Base-by-base conservation (phyloP, 75 land plant species). In the Sequoia sempervirens region DNA sequence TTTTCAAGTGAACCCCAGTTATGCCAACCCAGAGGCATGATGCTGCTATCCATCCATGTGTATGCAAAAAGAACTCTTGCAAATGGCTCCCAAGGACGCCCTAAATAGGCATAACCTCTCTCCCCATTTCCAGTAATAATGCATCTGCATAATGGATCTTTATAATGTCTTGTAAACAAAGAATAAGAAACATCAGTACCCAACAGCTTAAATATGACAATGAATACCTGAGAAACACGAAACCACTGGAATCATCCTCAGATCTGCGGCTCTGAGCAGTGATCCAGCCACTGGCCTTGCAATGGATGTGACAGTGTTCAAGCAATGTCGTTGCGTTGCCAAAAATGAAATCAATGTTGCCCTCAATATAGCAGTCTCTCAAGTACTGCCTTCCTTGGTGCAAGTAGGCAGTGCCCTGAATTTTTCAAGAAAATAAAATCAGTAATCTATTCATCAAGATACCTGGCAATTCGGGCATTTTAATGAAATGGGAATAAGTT, bases 21-120 rank as follows among this genome's bases (percentile, higher is more conserved):
- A 75, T 86, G 70, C 87, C 87, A 86, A 52, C 87, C 87, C 36
- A 46, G 54, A 18, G 87, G 87, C 72, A 2, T 84, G 28, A 86
- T 86, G 85, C 87, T 83, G 5, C 52, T 38, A 61, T 86, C 87
- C 87, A 86, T 86, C 87, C 87, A 86, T 10, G 87, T 86, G 68
- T 83, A 86, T 15, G 81, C 87, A 40, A 83, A 86, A 15, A 86
- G 32, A 54, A 86, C 85, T 43, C 87, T 86, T 18, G 87, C 87
- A n/a, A 84, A 75, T 20, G 85, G 37, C 26, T 86, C 80, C 87
- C 87, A 86, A 14, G 87, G 87, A 13, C 85, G 87, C 10, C 87
- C 87, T 38, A 86, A n/a, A 83, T 83, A 56, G 40, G 85, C 85
- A 46, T 86, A 86, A 9, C 38, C 26, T 11, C 37, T 50, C 6